phyloP scores from a whole-genome alignment of 1,284 basidiomycete species.

The Leccinum pallidistipes region DNA sequence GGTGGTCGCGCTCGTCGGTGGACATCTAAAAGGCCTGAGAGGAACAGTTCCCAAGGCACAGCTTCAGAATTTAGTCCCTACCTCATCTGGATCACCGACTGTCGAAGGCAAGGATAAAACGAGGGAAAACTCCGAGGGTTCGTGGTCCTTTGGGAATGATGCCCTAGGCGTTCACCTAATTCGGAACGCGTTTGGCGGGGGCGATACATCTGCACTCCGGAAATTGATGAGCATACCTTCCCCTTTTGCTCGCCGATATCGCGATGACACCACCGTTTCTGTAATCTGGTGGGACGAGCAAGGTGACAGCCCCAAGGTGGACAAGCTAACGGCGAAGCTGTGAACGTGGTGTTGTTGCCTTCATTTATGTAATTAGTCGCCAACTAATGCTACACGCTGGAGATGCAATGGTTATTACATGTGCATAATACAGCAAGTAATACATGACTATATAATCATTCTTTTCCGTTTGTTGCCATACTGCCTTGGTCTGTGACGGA shows the following conservation, averaged over 20 bases:
- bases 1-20: conserved; percentile 87
- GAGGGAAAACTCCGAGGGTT: conserved; percentile 40
- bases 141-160: conserved; percentile 85
- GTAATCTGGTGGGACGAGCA: conserved; percentile 82
- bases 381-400: not conserved
- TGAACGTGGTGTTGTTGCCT: conserved; percentile 17
- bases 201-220: conserved; percentile 65
- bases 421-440: conserved; percentile 12
- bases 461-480: conserved; percentile 35
- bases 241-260: conserved; percentile 73
- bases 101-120: conserved; percentile 67
- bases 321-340: conserved; percentile 41
- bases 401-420: conserved; percentile 8
- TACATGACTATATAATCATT: conserved; percentile 29
- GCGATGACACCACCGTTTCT: conserved; percentile 91
- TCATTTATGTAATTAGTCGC: not conserved
- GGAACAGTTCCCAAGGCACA: conserved; percentile 59
- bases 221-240: conserved; percentile 85
- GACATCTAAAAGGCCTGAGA: conserved; percentile 74
- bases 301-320: conserved; percentile 31
- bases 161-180: conserved; percentile 92
- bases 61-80: conserved; percentile 56
- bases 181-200: conserved; percentile 92
- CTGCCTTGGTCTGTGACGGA: conserved; percentile 21
- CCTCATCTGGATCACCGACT: conserved; percentile 48